Conservation (phyloP, 352 stramenopile species). For the Pythium inflatum region DNA sequence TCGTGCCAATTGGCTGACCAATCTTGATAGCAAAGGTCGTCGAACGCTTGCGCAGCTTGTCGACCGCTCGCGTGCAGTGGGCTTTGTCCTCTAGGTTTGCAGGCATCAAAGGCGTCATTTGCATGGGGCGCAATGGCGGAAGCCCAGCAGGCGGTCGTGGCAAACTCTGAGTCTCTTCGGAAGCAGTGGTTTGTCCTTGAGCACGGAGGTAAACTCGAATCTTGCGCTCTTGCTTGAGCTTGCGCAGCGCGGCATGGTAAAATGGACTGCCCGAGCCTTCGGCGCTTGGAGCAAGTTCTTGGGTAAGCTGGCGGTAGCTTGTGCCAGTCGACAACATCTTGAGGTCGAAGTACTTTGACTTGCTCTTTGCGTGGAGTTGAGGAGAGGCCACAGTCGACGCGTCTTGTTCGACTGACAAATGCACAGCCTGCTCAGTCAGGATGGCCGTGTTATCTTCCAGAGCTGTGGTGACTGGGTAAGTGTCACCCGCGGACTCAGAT, state of each 20-base stretch:
- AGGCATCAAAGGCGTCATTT: not conserved
- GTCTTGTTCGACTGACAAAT: too few species aligned
- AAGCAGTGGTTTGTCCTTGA: not conserved
- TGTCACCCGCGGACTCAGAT: too few species aligned
- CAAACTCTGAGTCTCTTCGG: not conserved
- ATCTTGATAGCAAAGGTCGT: constrained; percentile 19
- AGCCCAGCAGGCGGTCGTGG: not conserved
- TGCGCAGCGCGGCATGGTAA: constrained; percentile 36
- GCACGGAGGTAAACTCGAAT: constrained; percentile 22
- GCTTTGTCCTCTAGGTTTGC: constrained; percentile 27
- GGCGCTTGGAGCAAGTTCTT: constrained; percentile 16
- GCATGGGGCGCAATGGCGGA: constrained; percentile 1
- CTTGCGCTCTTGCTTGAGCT: constrained; percentile 46
- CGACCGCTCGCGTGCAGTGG: constrained; percentile 39
- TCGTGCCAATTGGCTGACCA: too few species aligned
- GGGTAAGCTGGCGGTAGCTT: constrained; percentile 46
- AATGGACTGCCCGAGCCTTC: constrained; percentile 15
- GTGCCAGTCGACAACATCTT: not conserved
- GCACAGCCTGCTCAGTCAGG: too few species aligned
- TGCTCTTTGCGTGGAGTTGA: not conserved
- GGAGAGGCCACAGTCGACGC: not conserved
- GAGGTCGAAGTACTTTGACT: not conserved
- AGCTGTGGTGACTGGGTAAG: too few species aligned
- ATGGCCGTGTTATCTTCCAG: too few species aligned
- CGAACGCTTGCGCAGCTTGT: constrained; percentile 37